These are phyloP conservation scores for Ottelia alismoides DNA, from an alignment of 106 monocot genomes.

Conservation along the genomic window DNA sequence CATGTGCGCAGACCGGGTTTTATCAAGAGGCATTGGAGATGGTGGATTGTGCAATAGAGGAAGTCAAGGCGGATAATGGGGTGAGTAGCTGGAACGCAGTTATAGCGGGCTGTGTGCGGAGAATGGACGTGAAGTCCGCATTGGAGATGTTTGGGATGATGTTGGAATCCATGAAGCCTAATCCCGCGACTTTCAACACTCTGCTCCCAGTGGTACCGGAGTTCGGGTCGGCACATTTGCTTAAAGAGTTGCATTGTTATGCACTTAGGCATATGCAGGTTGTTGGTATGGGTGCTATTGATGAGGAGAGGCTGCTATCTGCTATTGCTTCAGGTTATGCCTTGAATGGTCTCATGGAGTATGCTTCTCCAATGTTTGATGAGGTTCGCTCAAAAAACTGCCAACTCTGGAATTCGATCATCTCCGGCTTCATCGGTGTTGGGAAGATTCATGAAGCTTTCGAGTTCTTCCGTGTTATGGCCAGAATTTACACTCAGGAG, in stretches of 20 bases:
- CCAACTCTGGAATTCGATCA: constrained; percentile 43
- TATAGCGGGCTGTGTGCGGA: constrained; percentile 44
- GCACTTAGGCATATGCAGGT: constrained; percentile 20
- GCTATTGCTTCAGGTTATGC: constrained; percentile 34
- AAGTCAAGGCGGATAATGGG: constrained; percentile 7
- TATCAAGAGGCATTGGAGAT: constrained; percentile 25
- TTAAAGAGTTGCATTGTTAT: constrained; percentile 53
- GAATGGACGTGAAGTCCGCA: constrained; percentile 20
- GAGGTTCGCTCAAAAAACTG: constrained; percentile 16
- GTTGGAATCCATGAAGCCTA: constrained; percentile 14
- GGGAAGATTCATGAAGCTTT: constrained; percentile 25
- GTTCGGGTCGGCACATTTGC: constrained; percentile 1
- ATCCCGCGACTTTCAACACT: constrained; percentile 43
- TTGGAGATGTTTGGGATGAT: constrained; percentile 27
- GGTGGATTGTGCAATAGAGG: constrained; percentile 21
- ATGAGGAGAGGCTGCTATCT: constrained; percentile 29
- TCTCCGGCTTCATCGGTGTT: constrained; percentile 38
- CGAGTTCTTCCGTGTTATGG: constrained; percentile 33
- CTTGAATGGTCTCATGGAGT: constrained; percentile 16
- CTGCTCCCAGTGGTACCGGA: constrained; percentile 32
- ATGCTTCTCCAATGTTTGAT: constrained; percentile 30
- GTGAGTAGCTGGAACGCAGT: constrained; percentile 56
- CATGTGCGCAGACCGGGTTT: constrained; percentile 24
- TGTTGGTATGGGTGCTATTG: constrained; percentile 12
- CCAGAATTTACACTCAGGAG: constrained; percentile 14